A percentile compares a stretch with the other conserved stretches of the same genome.
phyloP scores from a whole-genome alignment of 495 filamentous ascomycete species.

The Podospora australis region DNA sequence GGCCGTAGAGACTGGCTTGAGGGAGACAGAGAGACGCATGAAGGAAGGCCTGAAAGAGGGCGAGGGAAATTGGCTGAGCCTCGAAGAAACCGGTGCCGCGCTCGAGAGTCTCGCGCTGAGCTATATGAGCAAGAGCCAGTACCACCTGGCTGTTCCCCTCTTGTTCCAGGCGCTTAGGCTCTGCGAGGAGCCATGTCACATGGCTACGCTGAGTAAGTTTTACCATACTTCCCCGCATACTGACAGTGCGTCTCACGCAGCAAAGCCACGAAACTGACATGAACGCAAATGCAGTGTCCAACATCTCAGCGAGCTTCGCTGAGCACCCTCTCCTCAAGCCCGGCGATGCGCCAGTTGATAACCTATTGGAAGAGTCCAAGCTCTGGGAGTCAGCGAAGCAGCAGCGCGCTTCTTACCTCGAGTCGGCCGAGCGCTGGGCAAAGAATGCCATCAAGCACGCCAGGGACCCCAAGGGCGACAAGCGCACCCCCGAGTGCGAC shows the following conservation, averaged over 20 bases:
- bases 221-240: not conserved
- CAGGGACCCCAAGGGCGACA: conserved; percentile 34
- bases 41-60: conserved; percentile 54
- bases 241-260: conserved; percentile 3
- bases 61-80: conserved; percentile 68
- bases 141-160: conserved; percentile 78
- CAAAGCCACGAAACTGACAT: too few relatives aligned
- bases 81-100: conserved; percentile 63
- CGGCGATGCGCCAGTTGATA: conserved; percentile 31
- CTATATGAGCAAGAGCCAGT: conserved; percentile 61
- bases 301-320: conserved; percentile 58
- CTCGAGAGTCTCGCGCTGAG: conserved; percentile 67
- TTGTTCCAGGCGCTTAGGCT: conserved; percentile 76
- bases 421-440: conserved; percentile 66
- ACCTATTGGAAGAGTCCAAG: conserved; percentile 21
- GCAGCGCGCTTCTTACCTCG: conserved; percentile 48
- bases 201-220: conserved; percentile 62
- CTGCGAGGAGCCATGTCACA: conserved; percentile 58
- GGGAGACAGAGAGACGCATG: conserved; percentile 62
- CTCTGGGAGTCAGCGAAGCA: conserved; percentile 24
- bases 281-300: conserved; percentile 59
- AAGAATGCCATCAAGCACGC: conserved; percentile 62
- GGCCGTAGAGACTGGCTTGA: conserved; percentile 73
- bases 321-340: conserved; percentile 47
- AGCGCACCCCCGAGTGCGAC: conserved; percentile 78